Conservation (phyloP, 1,284 basidiomycete species). For the Ceratobasidium papillatum region DNA sequence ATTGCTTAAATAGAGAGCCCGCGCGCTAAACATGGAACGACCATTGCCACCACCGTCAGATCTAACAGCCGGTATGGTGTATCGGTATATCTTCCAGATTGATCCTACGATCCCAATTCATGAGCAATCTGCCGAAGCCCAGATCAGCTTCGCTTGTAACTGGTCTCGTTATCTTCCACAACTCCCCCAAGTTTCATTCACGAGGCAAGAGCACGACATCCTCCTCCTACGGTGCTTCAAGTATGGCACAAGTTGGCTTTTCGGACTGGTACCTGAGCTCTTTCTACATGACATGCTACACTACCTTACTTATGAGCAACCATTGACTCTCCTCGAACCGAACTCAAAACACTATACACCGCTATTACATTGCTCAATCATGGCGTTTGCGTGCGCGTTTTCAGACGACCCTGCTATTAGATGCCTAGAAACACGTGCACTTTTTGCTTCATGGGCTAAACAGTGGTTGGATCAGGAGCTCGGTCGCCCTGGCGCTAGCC, state of each 20-base stretch:
- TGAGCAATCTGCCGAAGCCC: constrained; percentile 1
- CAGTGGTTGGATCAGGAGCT: constrained; percentile 34
- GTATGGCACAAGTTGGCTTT: constrained; percentile 23
- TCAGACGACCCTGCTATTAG: constrained; percentile 15
- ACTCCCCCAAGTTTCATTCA: not conserved
- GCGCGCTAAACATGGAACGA: not conserved
- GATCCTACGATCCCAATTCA: not conserved
- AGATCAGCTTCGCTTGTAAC: constrained; percentile 12
- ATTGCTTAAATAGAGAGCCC: not conserved
- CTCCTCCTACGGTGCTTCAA: constrained; percentile 15
- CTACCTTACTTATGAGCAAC: not conserved
- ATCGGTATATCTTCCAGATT: constrained; percentile 31
- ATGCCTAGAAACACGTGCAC: not conserved
- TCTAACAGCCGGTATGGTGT: not conserved
- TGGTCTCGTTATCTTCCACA: constrained; percentile 33
- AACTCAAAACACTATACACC: constrained; percentile 15
- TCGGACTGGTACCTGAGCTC: constrained; percentile 7
- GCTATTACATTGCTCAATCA: constrained; percentile 14
- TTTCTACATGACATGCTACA: constrained; percentile 35
- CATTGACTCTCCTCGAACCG: not conserved
- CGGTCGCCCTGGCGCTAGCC: not conserved
- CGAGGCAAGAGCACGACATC: constrained; percentile 11
- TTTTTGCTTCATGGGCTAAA: constrained; percentile 14
- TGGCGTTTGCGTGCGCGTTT: constrained; percentile 26
- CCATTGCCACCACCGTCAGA: not conserved